Conservation (phyloP, 192 early-diverging fungal species). For the Coemansia reversa region DNA sequence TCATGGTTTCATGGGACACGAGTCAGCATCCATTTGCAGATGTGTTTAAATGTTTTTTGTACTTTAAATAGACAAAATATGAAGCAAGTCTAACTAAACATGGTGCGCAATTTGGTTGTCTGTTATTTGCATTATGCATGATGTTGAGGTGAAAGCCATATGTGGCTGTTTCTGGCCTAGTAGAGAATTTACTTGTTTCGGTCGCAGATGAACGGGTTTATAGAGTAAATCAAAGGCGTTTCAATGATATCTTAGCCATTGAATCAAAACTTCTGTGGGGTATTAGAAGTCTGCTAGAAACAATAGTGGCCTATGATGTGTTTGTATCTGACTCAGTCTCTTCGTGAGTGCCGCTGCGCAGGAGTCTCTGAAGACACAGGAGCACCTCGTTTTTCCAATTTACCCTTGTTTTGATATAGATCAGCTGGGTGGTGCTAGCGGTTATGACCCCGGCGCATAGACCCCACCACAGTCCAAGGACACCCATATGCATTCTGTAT, state of each 20-base stretch:
- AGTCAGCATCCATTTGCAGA: neutral
- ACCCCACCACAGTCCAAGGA: conserved; percentile 67
- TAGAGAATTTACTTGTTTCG: too few species aligned
- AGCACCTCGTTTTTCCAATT: conserved; percentile 41
- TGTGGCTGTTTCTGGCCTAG: too few species aligned
- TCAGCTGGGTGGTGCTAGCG: conserved; percentile 26
- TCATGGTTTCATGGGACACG: neutral
- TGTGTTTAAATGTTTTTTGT: neutral
- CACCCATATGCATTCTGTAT: conserved; percentile 53
- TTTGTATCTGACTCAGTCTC: neutral
- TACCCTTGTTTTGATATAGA: conserved; percentile 20
- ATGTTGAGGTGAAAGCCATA: too few species aligned
- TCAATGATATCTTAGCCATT: too few species aligned
- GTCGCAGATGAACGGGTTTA: too few species aligned
- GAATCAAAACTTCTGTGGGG: neutral
- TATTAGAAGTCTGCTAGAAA: neutral
- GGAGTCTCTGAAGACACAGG: conserved; percentile 29
- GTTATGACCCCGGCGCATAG: conserved; percentile 52
- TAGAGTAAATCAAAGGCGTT: too few species aligned
- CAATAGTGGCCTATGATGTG: neutral
- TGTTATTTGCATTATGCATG: too few species aligned
- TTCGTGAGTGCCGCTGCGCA: conserved; percentile 21
- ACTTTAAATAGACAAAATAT: neutral
- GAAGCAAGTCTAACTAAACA: neutral
- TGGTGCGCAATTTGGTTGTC: too few species aligned